Evolutionary conservation across 2,329 filamentous ascomycete species (phyloP), one percentile per base, ranked within the genome.

Genomic region (Stagonosporopsis cucurbitacearum): DNA sequence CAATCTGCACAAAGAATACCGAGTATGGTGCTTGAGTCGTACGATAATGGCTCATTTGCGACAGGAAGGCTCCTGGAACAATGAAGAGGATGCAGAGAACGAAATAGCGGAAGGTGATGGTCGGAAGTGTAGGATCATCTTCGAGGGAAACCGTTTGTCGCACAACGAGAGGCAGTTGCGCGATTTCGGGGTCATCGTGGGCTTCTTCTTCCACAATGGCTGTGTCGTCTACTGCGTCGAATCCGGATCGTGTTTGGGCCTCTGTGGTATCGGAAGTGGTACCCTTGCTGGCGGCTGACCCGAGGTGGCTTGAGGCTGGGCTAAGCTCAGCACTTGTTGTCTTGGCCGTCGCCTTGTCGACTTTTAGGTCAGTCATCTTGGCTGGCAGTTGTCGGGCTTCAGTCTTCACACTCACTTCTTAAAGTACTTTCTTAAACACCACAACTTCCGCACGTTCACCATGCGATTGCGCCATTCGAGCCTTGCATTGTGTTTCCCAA

Each of bases 1-100:
- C 82, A 17, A 86, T 83, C 62, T 85, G 82, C 28, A 87, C 84
- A 58, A 87, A 87, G 67, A 86, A 86, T 43, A 87, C 80, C 0
- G 84, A 85, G 65, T 86, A 87, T 0, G 81, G 80, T 0, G 83
- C 82, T 39, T 79, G 80, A 0, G 84, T 86, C 1, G 84, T 86
- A 40, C 84, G 79, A 63, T 80, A 87, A 44, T 80, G 77, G 57
- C 79, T 81, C 78, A 86, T 81, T 63, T 83, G 80, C 5, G 81
- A 83, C 2, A 87, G 67, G 60, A 86, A 83, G 2, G 84, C 84
- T 2, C 84, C 84, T 0, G 84, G 83, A 0, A 80, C 77, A 40
- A 86, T 80, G 62, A 86, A 86, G 17, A 86, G 57, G 50, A 83
- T 68, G 5, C 81, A 78, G 22, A 86, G 73, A 22, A 86, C 47